Evolutionary conservation across 228 moss, liverwort and hornwort genomes (phyloP), one percentile per base, ranked within the genome.

Genomic region (Sphagnum fallax): DNA sequence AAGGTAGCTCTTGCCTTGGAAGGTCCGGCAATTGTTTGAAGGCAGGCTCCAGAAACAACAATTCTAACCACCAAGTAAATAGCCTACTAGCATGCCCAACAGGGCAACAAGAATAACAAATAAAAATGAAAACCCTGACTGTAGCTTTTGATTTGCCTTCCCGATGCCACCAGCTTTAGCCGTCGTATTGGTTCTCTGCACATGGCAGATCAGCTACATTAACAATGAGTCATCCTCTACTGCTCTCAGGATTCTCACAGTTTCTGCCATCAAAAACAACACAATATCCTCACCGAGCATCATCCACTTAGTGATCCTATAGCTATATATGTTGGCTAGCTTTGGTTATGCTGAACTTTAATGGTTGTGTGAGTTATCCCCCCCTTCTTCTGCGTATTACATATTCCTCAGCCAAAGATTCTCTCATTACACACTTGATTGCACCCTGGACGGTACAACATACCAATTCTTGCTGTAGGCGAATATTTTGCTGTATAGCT

Each of bases 41-140:
- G 32, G 65, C 62, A 63, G 53, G 64, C 13, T 70, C 62, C 76
- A 58, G 51, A 72, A 73, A 63, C 15, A 71, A 14, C 50, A 69
- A 69, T 62, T 47, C 82, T 82, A 84, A 75, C 79, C 84, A 73
- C 77, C 79, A 60, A 84, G 72, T 75, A 88, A 69, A 71, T 93
- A 98, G 62, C 97, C 97, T 67, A 98, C 72, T 82, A 98, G 72
- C 76, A 98, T 91, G 80, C 97, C 93, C 79, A 98, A 72, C 72
- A 98, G 74, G 80, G 83, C 90, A 80, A 91, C 75, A 55, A 98
- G 75, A 70, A 98, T 84, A 72, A 98, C 84, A 74, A 87, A 87
- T 75, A 93, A 81, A 87, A 84, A 84, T 52, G 93, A 91, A 74
- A 98, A 98, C 55, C 97, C 89, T 55, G 77, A 51, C 78, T 81